Percentiles rank a stretch among this genome's conserved stretches.
These are phyloP conservation scores for Cokeromyces recurvatus DNA, from an alignment of 371 early-diverging fungal species.

Conservation along the genomic window DNA sequence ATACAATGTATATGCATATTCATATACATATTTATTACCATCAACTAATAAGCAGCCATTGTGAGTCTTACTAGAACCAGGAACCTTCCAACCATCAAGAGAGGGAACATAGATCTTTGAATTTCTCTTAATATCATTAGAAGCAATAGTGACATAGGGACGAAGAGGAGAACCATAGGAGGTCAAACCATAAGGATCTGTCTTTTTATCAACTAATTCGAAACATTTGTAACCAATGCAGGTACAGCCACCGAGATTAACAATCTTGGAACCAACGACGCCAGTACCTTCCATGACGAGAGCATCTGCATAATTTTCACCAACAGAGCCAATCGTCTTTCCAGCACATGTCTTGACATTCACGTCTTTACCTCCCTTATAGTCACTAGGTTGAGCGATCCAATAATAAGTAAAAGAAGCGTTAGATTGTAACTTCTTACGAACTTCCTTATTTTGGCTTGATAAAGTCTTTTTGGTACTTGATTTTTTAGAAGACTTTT, in stretches of 20 bases:
- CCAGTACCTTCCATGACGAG: constrained; percentile 52
- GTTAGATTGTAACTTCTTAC: constrained; percentile 34
- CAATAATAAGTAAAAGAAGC: constrained; percentile 48
- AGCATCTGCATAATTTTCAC: constrained; percentile 40
- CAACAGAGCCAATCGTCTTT: constrained; percentile 37
- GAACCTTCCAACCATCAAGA: constrained; percentile 42
- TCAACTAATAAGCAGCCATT: constrained; percentile 47
- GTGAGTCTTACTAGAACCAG: constrained; percentile 39
- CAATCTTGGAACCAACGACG: constrained; percentile 40
- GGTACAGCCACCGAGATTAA: constrained; percentile 47
- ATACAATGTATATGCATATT: too few relatives aligned
- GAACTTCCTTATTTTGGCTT: constrained; percentile 11
- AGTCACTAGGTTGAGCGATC: constrained; percentile 38
- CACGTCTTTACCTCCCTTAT: constrained; percentile 29
- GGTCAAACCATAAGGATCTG: constrained; percentile 45
- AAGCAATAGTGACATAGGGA: constrained; percentile 41
- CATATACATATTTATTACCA: too few relatives aligned
- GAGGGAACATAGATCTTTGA: constrained; percentile 49
- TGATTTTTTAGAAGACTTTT: constrained; percentile 7
- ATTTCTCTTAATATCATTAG: constrained; percentile 40
- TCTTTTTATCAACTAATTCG: constrained; percentile 30
- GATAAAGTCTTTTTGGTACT: background rate
- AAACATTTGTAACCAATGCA: constrained; percentile 44
- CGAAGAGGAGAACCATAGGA: constrained; percentile 40
- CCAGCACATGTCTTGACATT: constrained; percentile 43